Base-by-base conservation (phyloP, 495 filamentous ascomycete species). In the Lophium mytilinum region DNA sequence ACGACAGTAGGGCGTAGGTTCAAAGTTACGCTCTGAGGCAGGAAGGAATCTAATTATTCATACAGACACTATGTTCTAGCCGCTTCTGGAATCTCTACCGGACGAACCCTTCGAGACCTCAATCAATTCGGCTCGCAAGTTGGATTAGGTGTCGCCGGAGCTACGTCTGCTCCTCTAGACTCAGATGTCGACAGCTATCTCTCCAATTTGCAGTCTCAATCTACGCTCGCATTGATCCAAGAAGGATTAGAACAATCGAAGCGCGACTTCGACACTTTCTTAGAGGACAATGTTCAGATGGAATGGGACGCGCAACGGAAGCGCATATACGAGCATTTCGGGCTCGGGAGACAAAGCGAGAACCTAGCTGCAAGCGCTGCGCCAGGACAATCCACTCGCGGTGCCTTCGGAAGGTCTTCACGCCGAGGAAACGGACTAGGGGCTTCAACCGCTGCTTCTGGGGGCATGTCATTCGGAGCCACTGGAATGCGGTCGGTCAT, bases 271-370 rank as follows among this genome's bases (percentile, higher is more conserved):
- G 90, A 99, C 67, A 70, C 78, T 39, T 96, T 94, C 69, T 73
- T 99, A 43, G 93, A 96, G 67, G 90, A 95, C 61, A 92, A 93
- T 66, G 85, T 96, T 7, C 88, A 89, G 8, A 84, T 93, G 76
- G 88, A 96, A 69, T 97, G 92, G 92, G 90, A 97, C 53, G 83
- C 85, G 6, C 93, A 97, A 72, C 84, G 91, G 37, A 87, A 85
- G 67, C 83, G 83, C 52, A 95, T 97, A 51, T 96, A 96, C 68
- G 83, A 95, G 64, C 93, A 99, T 67, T 97, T 99, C 68, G 93
- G 93, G 8, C 85, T 99, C 40, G 86, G 80, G 49, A 67, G 30
- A 61, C 72, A 50, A 66, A 68, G 52, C 62, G 72, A 57, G 75
- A 76, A 71, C 15, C 40, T 76, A 35, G 74, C 72, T 4, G 59